Base-by-base conservation (phyloP, 176 grass and related monocot species). In the Bonia amplexicaulis region DNA sequence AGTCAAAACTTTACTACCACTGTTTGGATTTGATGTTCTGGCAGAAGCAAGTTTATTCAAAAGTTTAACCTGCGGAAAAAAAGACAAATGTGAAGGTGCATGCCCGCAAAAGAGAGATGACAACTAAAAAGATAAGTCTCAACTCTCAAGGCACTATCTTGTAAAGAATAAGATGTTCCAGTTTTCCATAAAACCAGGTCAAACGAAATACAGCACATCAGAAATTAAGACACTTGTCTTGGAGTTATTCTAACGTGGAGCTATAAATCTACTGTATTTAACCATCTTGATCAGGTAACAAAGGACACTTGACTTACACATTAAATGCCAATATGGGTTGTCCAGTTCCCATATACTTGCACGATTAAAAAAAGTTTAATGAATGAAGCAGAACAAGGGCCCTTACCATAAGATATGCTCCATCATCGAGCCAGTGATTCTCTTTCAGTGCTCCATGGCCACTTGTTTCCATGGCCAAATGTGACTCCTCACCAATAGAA, bases 381-480 rank as follows among this genome's bases (percentile, higher is more conserved):
- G 69, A 74, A 82, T 77, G 39, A 68, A 47, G 82, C 53, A 81
- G 27, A 85, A 52, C 14, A 82, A 75, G 45, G 29, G 66, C 13
- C 54, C 78, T 74, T 85, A 99, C 96, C 96, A 99, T 99, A 81
- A 89, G 73, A 74, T 92, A 95, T 89, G 96, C 96, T 87, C 96
- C 96, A 90, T 95, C 96, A 92, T 98, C 96, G 22, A 98, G 96
- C 96, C 96, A 98, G 84, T 88, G 87, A 80, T 95, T 98, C 85
- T 95, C 96, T 88, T 91, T 95, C 47, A 98, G 83, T 80, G 96
- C 96, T 87, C 96, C 96, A 93, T 98, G 96, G 19, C 96, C 93
- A 86, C 96, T 98, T 83, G 96, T 98, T 98, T 95, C 96, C 62
- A 98, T 98, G 12, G 96, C 96, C 52, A 98, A 86, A 87, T 98